A percentile compares a stretch with the other conserved stretches of the same genome.
Evolutionary conservation across 805 yeast genomes (phyloP).

Genomic region (Cyberlindnera subsufficiens): DNA sequence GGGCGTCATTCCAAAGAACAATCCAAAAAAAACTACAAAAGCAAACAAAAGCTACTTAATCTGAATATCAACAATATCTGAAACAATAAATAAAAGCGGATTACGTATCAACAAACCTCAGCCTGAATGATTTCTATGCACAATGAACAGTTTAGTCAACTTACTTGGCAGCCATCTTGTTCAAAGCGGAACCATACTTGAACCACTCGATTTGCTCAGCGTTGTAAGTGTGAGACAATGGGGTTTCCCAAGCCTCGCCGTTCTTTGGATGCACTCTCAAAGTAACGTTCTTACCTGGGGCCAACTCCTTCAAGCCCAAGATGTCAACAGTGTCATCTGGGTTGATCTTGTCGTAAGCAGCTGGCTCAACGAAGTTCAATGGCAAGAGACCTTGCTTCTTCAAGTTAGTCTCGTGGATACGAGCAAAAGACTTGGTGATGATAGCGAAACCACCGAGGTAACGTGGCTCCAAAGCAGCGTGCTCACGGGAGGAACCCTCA

Average conservation of each 20-base stretch:
- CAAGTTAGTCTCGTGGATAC: constrained; percentile 99
- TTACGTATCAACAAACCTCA: not conserved
- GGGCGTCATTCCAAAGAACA: too few species aligned
- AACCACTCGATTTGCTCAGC: constrained; percentile 97
- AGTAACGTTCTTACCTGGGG: constrained; percentile 89
- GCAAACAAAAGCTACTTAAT: not conserved
- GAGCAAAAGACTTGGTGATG: constrained; percentile 95
- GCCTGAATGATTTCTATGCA: not conserved
- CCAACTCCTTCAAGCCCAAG: constrained; percentile 72
- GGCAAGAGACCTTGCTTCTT: constrained; percentile 99
- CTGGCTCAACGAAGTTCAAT: constrained; percentile 84
- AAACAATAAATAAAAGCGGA: constrained; percentile 2
- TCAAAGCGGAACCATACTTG: constrained; percentile 98
- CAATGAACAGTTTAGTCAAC: not conserved
- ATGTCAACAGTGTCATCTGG: constrained; percentile 88
- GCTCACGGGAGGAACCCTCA: constrained; percentile 99
- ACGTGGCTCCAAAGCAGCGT: constrained; percentile 99
- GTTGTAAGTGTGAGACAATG: constrained; percentile 95
- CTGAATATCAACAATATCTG: not conserved
- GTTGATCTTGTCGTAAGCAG: constrained; percentile 90
- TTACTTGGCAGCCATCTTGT: constrained; percentile 68
- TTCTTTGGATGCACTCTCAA: constrained; percentile 67
- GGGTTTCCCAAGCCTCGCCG: constrained; percentile 83
- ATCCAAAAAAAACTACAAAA: too few species aligned
- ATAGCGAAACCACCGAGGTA: constrained; percentile 98